Base-by-base conservation (phyloP, 352 stramenopile species). In the Aphanomyces invadans region DNA sequence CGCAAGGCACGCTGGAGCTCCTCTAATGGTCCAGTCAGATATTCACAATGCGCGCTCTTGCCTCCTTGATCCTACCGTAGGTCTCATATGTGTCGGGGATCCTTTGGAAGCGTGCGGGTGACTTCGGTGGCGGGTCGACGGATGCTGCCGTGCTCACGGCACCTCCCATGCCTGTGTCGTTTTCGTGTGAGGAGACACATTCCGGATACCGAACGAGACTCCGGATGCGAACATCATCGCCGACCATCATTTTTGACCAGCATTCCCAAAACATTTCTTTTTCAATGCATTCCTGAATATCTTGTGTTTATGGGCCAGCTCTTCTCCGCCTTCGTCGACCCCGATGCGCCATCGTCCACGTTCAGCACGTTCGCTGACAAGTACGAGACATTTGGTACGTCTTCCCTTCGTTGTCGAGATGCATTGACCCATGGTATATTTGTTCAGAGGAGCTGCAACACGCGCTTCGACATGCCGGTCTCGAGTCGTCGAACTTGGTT, bases 401-500 rank as follows among this genome's bases (percentile, higher is more conserved):
- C 10, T 54, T 9, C 10, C 69, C 86, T 75, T 77, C 21, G 74
- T 83, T 67, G 75, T 84, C 17, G 73, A 83, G 65, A 71, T 73
- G 31, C 74, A 80, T 25, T 59, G 80, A 66, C 75, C 67, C 78
- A 29, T 49, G 33, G 63, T 36, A 25, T n/a, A 31, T 68, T 17
- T 55, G 56, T 26, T 33, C 25, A 70, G 46, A 69, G 21, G 19
- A 64, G 25, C 49, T 71, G 29, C 54, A 57, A n/a, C 32, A 39
- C 9, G 65, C 42, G 19, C 45, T 67, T 31, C 81, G 78, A n/a
- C 46, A 75, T 67, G 71, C 76, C 10, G 80, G 81, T 12, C 73
- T 91, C 15, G 79, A 89, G 67, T 86, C 80, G 15, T 88, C 77
- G 12, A 88, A 88, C 62, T 65, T 91, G 44, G 70, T 92, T 51